Evolutionary conservation across 2,329 filamentous ascomycete genomes (phyloP), one percentile per base, ranked within the genome.

Genomic region (Helotiales sp.): DNA sequence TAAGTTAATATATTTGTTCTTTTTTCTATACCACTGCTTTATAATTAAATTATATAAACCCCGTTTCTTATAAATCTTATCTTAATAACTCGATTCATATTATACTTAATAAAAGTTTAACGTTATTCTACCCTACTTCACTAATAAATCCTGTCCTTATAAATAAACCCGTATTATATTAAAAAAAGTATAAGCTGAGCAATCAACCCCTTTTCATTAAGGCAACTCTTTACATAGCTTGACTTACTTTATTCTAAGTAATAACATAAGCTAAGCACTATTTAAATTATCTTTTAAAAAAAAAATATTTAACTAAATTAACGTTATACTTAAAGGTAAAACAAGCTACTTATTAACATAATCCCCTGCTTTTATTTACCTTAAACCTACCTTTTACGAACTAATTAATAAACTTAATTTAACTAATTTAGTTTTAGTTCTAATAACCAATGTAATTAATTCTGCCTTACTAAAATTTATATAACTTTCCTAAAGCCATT

Each of bases 211-310:
- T 30, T 67, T 65, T 65, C 57, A 65, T 55, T 32, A 65, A n/a
- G 45, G 63, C 20, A 61, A 65, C 63, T 67, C 52, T 47, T 61
- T 60, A 60, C 61, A 52, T 52, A 37, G 52, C 62, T 26, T 64
- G 40, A 63, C 60, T 67, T n/a, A 26, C 52, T 50, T 63, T 67
- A 67, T 63, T 22, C 52, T 67, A 59, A 63, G 64, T 63, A 43
- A 63, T 28, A 63, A 67, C 50, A 67, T 60, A 40, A 67, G 60
- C 64, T 67, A 37, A 67, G 64, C 60, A 59, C 60, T n/a, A 65
- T 43, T 65, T 26, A 65, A 26, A 55, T 20, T n/a, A 30, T 65
- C 43, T 30, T 61, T 43, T 28, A 30, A 43, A 26, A 54, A 11
- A 40, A 11, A 11, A 6, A 6, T 40, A 40, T 40, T 40, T 40